These are phyloP conservation scores for Oxytropis ochrocephala DNA, from an alignment of 306 rosid genomes.

Conservation along the genomic window DNA sequence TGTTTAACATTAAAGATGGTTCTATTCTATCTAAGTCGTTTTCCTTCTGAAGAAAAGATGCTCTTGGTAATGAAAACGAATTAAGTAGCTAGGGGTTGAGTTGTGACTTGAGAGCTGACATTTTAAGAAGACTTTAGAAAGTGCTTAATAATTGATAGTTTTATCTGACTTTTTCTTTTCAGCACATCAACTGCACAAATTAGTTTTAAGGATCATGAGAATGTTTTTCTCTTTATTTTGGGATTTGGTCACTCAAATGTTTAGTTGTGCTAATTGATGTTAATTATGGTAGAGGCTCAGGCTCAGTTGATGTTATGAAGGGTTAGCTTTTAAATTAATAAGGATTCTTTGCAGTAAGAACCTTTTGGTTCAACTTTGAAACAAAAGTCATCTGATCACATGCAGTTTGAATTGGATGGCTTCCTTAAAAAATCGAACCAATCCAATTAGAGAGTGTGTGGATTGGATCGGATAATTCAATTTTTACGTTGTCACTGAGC, in stretches of 20 bases:
- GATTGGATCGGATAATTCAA: too few species aligned
- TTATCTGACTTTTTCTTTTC: neutral
- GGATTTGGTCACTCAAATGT: neutral
- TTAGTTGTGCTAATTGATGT: neutral
- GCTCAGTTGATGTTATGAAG: too few species aligned
- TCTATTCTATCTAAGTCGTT: constrained; percentile 2
- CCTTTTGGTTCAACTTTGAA: too few species aligned
- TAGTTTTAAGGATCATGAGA: neutral
- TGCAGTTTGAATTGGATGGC: too few species aligned
- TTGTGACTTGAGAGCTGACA: constrained; percentile 15
- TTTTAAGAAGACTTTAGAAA: constrained; percentile 16
- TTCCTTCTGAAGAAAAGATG: constrained; percentile 33
- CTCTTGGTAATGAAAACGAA: constrained; percentile 46
- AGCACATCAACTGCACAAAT: neutral
- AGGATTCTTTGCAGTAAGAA: too few species aligned
- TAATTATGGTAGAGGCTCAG: too few species aligned
- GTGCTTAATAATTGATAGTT: constrained; percentile 18
- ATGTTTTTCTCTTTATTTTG: neutral
- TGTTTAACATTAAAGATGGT: constrained; percentile 23
- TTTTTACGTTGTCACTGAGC: too few species aligned
- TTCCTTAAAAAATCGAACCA: too few species aligned
- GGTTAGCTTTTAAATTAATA: too few species aligned
- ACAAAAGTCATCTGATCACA: too few species aligned
- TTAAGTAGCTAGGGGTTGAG: constrained; percentile 13
- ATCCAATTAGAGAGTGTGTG: too few species aligned